Base-by-base conservation (phyloP, 192 early-diverging fungal genomes). In the Chytriomyces confervae region DNA sequence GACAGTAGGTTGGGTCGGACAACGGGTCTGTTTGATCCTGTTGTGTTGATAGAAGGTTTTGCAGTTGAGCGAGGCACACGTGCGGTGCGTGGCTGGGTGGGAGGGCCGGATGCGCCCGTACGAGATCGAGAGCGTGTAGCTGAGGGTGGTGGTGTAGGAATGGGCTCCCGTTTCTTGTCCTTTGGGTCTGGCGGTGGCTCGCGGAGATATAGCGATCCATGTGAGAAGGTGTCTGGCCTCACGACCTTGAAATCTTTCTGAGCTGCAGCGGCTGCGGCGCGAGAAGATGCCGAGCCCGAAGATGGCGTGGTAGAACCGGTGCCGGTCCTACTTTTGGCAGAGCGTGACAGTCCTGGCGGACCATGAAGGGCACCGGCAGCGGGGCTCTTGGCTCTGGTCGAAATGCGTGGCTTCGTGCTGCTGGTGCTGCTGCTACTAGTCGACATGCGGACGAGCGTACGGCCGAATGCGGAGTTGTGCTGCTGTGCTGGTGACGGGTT, bases 221-320 rank as follows among this genome's bases (percentile, higher is more conserved):
- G 72, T 61, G 72, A 74, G 61, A 74, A 74, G 11, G 72, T 44
- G 45, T 74, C 72, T 10, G 72, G 72, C 43, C 72, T 53, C 8
- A 74, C 43, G 11, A 74, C 72, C 43, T 74, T 74, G 62, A 74
- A 74, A 61, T 74, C 72, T 61, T 74, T 74, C 50, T 72, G 50
- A 8, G 44, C 24, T 7, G 47, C 47, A 0, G n/a, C 67, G 2
- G 16, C 53, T 5, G 13, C 16, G 36, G 36, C 36, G 36, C 36
- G 36, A 36, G 36, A 36, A 36, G 36, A 36, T 36, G 36, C 36
- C 36, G 36, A 36, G 20, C 53, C 16, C 16, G 53, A 57, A 57
- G 53, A n/a, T 0, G 53, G 53, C 16, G 53, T 57, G 16, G 53
- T 57, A 20, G 53, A n/a, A 20, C 53, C 53, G 16, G 53, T 57